Evolutionary conservation across 352 stramenopile genomes (phyloP), one percentile per base, ranked within the genome.

Genomic region (Phytopythium litorale): DNA sequence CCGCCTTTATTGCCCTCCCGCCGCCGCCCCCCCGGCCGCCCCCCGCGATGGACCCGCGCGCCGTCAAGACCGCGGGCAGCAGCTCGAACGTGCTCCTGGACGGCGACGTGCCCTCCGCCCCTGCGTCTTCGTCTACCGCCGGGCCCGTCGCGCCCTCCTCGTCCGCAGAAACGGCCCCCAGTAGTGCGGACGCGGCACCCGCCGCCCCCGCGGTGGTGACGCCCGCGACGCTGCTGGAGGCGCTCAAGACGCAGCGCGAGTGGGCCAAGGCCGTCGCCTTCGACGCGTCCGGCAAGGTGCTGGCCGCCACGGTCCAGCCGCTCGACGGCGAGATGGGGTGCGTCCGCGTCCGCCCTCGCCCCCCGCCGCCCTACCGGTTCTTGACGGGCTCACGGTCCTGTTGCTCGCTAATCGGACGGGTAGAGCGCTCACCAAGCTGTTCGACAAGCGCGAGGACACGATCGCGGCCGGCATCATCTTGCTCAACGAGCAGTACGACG

Each of bases 401-500:
- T 18, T 13, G 7, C 21, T 46, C 38, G 48, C 19, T 43, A 21
- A 42, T n/a, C n/a, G 45, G n/a, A 21, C 19, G 16, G 18, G 42
- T 25, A 83, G 80, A 7, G 68, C 63, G 1, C 72, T 84, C 38
- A 45, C 81, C 9, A 83, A 85, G 58, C 76, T 94, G n/a, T 90
- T 88, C 37, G 73, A 86, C 69, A 90, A 89, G 75, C 84, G 84
- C 12, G 84, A 94, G 30, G 71, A 81, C 38, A 90, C 84, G 33
- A 91, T 94, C 60, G 81, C 72, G 19, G 76, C 78, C 0, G 84
- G 84, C 0, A 90, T 92, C 64, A 62, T 94, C 9, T 57, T 90
- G 35, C 67, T 87, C 7, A 84, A 78, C 28, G 84, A 94, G 69
- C 84, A 94, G 65, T 94, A 88, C 60, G 84, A 94, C 62, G 82